A percentile compares a stretch with the other conserved stretches of the same genome.
Conservation (phyloP, 306 rosid species). For the Macrotyloma uniflorum region DNA sequence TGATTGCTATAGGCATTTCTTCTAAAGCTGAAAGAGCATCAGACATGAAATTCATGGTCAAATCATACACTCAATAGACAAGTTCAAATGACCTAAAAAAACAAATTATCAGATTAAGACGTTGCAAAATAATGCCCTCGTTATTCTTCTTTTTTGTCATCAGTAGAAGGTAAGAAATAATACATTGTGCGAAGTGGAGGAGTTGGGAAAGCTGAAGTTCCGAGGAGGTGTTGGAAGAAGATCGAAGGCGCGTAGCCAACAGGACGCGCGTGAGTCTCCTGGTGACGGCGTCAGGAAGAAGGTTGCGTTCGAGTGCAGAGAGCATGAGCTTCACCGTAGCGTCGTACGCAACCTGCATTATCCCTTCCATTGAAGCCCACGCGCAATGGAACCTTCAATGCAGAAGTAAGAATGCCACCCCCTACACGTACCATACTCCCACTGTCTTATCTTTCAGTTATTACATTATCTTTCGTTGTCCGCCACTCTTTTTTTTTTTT, state of each 20-base stretch:
- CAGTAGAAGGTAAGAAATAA: background rate
- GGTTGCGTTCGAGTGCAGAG: slow-evolving; percentile 63
- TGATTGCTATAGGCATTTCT: slow-evolving; percentile 88
- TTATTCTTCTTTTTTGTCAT: background rate
- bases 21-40: slow-evolving; percentile 59
- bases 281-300: slow-evolving; percentile 67
- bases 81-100: background rate
- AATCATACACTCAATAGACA: too few relatives aligned
- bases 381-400: background rate
- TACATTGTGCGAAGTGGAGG: slow-evolving; percentile 64
- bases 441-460: too few relatives aligned
- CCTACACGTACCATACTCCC: too few relatives aligned
- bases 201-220: slow-evolving; percentile 72
- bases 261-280: slow-evolving; percentile 72
- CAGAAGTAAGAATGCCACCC: background rate
- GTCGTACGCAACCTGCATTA: slow-evolving; percentile 52
- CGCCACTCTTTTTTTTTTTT: too few relatives aligned
- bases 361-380: slow-evolving; percentile 25
- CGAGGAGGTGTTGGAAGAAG: slow-evolving; percentile 64
- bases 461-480: too few relatives aligned
- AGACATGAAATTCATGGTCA: background rate
- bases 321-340: slow-evolving; percentile 55
- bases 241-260: slow-evolving; percentile 74
- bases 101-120: background rate
- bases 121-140: background rate